These are phyloP conservation scores for Thielaviopsis populi DNA, from an alignment of 2,329 filamentous ascomycete species.

Conservation along the genomic window DNA sequence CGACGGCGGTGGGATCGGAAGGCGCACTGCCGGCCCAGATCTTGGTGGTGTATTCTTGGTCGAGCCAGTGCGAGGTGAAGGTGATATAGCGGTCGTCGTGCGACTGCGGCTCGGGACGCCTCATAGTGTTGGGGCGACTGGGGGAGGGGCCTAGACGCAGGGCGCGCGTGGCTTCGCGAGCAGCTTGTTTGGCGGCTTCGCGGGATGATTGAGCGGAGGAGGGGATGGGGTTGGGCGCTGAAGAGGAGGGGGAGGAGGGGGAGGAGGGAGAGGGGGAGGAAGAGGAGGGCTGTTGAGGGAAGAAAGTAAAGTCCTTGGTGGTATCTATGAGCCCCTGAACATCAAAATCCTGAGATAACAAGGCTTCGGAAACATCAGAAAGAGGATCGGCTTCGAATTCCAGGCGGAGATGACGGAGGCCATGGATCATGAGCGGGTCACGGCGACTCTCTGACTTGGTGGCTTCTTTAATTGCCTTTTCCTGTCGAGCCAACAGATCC, in stretches of 20 bases:
- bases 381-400: conserved; percentile 37
- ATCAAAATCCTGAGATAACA: conserved; percentile 25
- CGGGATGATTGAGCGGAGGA: not conserved
- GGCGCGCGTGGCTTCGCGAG: conserved; percentile 9
- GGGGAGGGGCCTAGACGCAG: conserved; percentile 15
- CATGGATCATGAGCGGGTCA: conserved; percentile 31
- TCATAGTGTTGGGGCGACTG: not conserved
- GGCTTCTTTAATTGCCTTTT: conserved; percentile 29
- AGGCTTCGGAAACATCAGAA: conserved; percentile 20
- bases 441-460: conserved; percentile 22
- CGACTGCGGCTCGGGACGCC: conserved; percentile 3
- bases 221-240: not conserved
- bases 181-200: conserved; percentile 15
- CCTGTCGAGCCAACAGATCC: conserved; percentile 33
- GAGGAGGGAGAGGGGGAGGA: conserved; percentile 18
- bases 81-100: conserved; percentile 12
- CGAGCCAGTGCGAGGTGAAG: conserved; percentile 20
- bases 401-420: conserved; percentile 38
- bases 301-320: conserved; percentile 33
- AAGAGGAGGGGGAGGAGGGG: conserved; percentile 9
- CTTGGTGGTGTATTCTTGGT: conserved; percentile 22
- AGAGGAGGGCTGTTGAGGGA: conserved; percentile 22
- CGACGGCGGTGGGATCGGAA: conserved; percentile 15
- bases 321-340: conserved; percentile 30
- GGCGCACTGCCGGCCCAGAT: conserved; percentile 22